These are phyloP conservation scores for Fomitopsis pinicola DNA, from an alignment of 1,284 basidiomycete genomes.

Conservation along the genomic window DNA sequence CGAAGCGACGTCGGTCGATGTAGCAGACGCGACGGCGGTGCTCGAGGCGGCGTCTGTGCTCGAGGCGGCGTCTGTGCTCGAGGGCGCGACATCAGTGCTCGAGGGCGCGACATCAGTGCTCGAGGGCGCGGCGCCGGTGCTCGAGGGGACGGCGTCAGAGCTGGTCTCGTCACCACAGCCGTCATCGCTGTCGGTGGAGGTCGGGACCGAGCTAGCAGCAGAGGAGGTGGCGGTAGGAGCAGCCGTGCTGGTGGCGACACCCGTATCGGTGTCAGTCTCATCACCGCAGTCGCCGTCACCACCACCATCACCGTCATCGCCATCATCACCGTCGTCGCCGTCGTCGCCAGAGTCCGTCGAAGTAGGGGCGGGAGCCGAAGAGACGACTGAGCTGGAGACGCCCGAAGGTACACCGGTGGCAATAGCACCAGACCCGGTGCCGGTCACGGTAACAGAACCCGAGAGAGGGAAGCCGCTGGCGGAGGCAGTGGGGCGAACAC, in stretches of 20 bases:
- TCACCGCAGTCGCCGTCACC: not conserved
- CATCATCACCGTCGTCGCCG: not conserved
- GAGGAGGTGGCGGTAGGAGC: not conserved
- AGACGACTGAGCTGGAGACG: not conserved
- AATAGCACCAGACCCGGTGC: not conserved
- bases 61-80: too few relatives aligned
- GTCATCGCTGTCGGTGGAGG: not conserved
- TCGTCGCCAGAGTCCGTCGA: not conserved
- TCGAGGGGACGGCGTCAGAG: not conserved
- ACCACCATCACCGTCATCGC: not conserved
- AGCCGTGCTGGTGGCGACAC: not conserved
- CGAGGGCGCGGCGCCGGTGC: not conserved
- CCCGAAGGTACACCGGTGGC: not conserved
- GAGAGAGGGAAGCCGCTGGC: slow-evolving; percentile 1
- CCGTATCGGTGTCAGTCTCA: not conserved
- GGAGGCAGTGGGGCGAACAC: not conserved
- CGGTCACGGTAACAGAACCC: not conserved
- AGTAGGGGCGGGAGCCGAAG: not conserved
- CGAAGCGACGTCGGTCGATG: not conserved
- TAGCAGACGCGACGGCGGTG: not conserved
- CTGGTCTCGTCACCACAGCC: slow-evolving; percentile 2
- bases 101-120: not conserved
- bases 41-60: not conserved
- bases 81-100: too few relatives aligned
- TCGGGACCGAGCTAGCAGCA: not conserved